phyloP scores from a whole-genome alignment of 2,329 filamentous ascomycete genomes.

The Ceratocystis ficicola region DNA sequence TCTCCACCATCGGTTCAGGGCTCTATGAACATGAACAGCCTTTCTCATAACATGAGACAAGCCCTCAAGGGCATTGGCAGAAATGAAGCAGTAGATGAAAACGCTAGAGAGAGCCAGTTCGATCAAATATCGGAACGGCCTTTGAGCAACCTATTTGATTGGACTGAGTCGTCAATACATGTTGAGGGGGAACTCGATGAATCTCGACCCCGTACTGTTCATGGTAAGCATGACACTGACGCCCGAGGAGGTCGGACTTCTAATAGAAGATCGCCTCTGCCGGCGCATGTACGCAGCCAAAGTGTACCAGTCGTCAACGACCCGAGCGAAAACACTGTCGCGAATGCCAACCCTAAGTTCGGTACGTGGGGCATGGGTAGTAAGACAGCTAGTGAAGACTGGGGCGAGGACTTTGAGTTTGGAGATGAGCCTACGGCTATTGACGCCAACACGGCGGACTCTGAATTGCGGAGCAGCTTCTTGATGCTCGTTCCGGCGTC shows the following conservation, averaged over 20 bases:
- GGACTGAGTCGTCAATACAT: constrained; percentile 53
- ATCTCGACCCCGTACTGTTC: constrained; percentile 58
- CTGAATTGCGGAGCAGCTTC: constrained; percentile 27
- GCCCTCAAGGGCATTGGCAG: constrained; percentile 44
- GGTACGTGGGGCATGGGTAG: constrained; percentile 72
- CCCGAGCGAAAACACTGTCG: constrained; percentile 33
- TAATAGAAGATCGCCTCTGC: constrained; percentile 55
- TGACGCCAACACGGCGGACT: constrained; percentile 29
- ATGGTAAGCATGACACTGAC: constrained; percentile 62
- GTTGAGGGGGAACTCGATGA: constrained; percentile 50
- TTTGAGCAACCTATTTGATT: constrained; percentile 63
- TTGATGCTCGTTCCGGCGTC: constrained; percentile 63
- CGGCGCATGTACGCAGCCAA: constrained; percentile 64
- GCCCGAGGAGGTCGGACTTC: constrained; percentile 55
- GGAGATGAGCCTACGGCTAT: constrained; percentile 34
- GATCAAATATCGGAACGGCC: constrained; percentile 35
- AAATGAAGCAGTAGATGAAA: constrained; percentile 30
- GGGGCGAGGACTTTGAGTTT: constrained; percentile 84
- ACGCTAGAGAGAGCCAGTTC: constrained; percentile 16
- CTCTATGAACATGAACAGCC: constrained; percentile 42
- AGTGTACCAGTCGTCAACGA: constrained; percentile 66
- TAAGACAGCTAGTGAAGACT: constrained; percentile 72
- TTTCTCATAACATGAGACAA: constrained; percentile 42
- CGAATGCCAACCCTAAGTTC: constrained; percentile 45
- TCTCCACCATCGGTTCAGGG: constrained; percentile 43